These are phyloP conservation scores for Pelargonium cotyledonis DNA, from an alignment of 441 rosid genomes.

Conservation along the genomic window DNA sequence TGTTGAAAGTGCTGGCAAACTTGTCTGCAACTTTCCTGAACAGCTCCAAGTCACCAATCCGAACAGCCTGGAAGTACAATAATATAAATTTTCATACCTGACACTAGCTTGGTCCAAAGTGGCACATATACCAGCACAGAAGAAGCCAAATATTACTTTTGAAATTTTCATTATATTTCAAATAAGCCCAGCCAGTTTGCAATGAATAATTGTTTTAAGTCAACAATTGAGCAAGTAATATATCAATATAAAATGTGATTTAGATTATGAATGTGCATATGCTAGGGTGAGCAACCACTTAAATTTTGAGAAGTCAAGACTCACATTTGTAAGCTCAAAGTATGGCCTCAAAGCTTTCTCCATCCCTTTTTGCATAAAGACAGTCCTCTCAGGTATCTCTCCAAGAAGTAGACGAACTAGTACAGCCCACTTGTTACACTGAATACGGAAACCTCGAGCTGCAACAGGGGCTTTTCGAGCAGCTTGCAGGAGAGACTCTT, in stretches of 20 bases:
- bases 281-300: background rate
- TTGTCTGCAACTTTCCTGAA: conserved; percentile 50
- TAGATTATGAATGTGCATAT: background rate
- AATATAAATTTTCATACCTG: background rate
- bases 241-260: background rate
- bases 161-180: too few species aligned
- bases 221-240: too few species aligned
- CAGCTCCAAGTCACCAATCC: conserved; percentile 57
- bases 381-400: conserved; percentile 52
- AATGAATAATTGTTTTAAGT: too few species aligned
- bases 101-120: too few species aligned
- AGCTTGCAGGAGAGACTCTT: conserved; percentile 59
- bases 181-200: too few species aligned
- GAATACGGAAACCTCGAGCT: conserved; percentile 48
- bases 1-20: conserved; percentile 42
- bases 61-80: conserved; percentile 41
- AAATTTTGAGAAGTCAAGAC: conserved; percentile 15
- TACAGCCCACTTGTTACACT: conserved; percentile 54
- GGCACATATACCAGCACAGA: too few species aligned
- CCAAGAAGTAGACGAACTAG: conserved; percentile 50
- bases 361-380: conserved; percentile 36
- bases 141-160: too few species aligned
- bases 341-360: conserved; percentile 34
- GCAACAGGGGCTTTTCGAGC: conserved; percentile 54
- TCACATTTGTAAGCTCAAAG: conserved; percentile 57